Evolutionary conservation across 129 eudicot genomes (phyloP).

Genomic region (Lactuca saligna): DNA sequence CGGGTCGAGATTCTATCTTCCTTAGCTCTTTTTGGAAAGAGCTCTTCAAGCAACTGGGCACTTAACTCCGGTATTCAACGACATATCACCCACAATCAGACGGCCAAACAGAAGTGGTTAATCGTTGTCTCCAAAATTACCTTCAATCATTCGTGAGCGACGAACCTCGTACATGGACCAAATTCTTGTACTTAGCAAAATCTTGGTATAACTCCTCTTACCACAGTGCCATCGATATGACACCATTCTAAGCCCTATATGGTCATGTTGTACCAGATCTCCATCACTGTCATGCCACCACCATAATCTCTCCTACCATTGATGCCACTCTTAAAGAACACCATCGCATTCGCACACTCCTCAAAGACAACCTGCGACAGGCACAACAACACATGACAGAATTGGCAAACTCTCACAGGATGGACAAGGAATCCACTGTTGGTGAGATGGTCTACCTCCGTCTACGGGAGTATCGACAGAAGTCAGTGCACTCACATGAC

Average conservation of each 20-base stretch:
- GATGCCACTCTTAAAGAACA: background rate
- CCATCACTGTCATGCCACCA: too few species aligned
- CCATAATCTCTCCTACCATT: background rate
- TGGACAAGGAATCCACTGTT: background rate
- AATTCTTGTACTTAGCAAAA: background rate
- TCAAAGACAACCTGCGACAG: background rate
- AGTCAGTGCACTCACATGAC: background rate
- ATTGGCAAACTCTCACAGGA: background rate
- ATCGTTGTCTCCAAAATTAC: background rate
- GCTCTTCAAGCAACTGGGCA: background rate
- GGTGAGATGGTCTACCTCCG: constrained; percentile 2
- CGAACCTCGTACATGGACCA: background rate
- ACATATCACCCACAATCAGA: constrained; percentile 11
- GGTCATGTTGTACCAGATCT: too few species aligned
- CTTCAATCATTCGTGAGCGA: background rate
- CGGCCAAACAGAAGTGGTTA: constrained; percentile 9
- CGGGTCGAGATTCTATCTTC: too few species aligned
- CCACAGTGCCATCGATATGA: background rate
- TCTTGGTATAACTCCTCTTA: background rate
- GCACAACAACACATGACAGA: background rate
- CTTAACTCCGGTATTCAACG: background rate
- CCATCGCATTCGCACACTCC: background rate
- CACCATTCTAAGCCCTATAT: too few species aligned
- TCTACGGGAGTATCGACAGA: background rate
- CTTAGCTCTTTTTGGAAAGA: too few species aligned